Evolutionary conservation across 2,329 filamentous ascomycete genomes (phyloP).

Genomic region (Diaporthe caulivora): DNA sequence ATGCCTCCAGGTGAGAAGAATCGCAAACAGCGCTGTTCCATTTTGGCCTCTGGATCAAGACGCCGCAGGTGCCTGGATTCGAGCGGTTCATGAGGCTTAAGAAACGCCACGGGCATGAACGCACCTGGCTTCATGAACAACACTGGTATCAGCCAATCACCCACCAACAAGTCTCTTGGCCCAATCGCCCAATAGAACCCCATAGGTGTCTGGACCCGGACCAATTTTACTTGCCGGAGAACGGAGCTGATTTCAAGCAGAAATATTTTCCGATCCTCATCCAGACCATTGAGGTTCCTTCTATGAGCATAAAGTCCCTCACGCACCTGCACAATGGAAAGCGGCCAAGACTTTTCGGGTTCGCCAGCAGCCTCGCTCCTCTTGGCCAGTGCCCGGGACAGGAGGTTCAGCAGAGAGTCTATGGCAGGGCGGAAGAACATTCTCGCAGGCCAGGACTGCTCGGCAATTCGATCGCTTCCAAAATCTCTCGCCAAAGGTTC

Average conservation of each 20-base stretch:
- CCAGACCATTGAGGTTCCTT: not conserved
- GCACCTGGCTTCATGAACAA: too few relatives aligned
- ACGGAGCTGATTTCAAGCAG: not conserved
- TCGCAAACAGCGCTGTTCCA: not conserved
- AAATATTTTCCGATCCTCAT: fast-evolving
- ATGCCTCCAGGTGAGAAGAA: not conserved
- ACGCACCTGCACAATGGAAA: too few relatives aligned
- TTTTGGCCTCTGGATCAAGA: not conserved
- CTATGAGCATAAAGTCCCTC: too few relatives aligned
- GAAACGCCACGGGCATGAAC: not conserved
- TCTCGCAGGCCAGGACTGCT: too few relatives aligned
- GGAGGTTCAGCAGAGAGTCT: too few relatives aligned
- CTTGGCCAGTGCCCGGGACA: too few relatives aligned
- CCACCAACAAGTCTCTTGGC: not conserved
- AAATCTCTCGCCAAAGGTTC: not conserved
- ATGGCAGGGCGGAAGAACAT: too few relatives aligned
- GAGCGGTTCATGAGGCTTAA: not conserved
- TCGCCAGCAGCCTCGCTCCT: too few relatives aligned
- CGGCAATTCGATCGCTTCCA: not conserved
- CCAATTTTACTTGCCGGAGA: not conserved
- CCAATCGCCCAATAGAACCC: not conserved
- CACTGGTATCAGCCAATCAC: not conserved
- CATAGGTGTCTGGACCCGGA: not conserved
- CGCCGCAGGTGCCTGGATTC: not conserved
- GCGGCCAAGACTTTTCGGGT: too few relatives aligned